Evolutionary conservation across 2,329 filamentous ascomycete species (phyloP).

Genomic region (Cladophialophora carrionii): DNA sequence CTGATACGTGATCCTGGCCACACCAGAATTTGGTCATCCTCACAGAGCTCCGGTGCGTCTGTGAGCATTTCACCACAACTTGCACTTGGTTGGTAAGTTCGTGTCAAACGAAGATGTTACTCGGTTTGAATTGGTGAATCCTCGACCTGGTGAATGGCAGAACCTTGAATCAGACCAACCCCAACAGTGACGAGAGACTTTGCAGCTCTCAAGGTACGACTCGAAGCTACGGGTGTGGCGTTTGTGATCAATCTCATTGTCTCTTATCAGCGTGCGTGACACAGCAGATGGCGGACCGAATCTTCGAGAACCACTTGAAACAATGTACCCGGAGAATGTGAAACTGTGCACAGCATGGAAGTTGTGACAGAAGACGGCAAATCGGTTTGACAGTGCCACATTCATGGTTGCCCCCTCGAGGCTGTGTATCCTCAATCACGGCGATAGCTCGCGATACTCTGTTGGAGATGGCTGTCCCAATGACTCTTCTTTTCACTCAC

Average conservation of each 20-base stretch:
- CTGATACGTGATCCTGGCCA: background rate
- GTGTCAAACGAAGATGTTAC: background rate
- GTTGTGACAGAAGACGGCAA: conserved; percentile 7
- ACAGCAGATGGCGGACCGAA: conserved; percentile 5
- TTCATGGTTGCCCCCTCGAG: background rate
- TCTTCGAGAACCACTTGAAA: conserved; percentile 12
- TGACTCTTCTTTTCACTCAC: conserved; percentile 5
- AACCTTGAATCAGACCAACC: background rate
- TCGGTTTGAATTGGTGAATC: background rate
- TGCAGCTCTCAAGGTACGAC: background rate
- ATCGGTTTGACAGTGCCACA: conserved; percentile 12
- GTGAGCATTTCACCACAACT: background rate
- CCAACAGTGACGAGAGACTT: background rate
- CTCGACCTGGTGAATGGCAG: background rate
- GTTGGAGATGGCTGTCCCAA: background rate
- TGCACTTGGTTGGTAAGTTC: background rate
- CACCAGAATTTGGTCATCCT: background rate
- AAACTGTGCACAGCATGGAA: conserved; percentile 13
- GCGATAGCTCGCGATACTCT: background rate
- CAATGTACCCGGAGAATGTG: conserved; percentile 2
- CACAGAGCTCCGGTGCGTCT: background rate
- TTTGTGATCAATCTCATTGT: background rate
- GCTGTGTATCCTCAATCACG: conserved; percentile 20
- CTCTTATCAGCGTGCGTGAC: conserved; percentile 1
- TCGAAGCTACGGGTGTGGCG: background rate